These are phyloP conservation scores for Oxytropis ochrocephala DNA, from an alignment of 306 rosid species.

Conservation along the genomic window DNA sequence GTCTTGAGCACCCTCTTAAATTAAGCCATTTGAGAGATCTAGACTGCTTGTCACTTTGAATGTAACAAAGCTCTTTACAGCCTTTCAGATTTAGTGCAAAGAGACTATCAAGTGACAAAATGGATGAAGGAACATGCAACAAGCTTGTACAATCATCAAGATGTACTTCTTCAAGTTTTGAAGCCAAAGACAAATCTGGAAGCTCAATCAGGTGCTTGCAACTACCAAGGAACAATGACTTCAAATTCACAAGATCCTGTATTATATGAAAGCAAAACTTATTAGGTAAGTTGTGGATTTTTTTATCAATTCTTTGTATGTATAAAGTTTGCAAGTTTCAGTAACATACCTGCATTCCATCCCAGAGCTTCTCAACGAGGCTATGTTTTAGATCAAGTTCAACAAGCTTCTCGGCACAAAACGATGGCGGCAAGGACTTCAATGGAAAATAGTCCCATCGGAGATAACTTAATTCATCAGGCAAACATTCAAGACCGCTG, in stretches of 20 bases:
- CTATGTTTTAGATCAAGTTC: not conserved
- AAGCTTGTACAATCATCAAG: not conserved
- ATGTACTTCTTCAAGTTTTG: not conserved
- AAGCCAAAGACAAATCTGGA: not conserved
- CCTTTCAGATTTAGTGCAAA: not conserved
- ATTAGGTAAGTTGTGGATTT: not conserved
- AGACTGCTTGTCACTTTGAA: not conserved
- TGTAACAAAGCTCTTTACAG: not conserved
- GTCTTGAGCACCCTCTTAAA: not conserved
- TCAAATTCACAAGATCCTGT: not conserved
- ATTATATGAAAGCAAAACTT: not conserved
- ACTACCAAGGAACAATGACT: not conserved
- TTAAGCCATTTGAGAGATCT: not conserved
- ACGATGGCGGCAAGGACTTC: not conserved
- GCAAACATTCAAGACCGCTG: not conserved
- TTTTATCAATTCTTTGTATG: not conserved
- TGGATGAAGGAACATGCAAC: not conserved
- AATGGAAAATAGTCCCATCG: not conserved
- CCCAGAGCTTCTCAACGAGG: not conserved
- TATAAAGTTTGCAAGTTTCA: not conserved
- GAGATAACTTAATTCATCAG: not conserved
- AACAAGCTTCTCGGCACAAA: not conserved
- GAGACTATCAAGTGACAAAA: not conserved
- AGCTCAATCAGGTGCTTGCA: not conserved
- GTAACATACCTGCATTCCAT: not conserved